Evolutionary conservation across 306 rosid species (phyloP).

Genomic region (Cyclanthera cordifolia): DNA sequence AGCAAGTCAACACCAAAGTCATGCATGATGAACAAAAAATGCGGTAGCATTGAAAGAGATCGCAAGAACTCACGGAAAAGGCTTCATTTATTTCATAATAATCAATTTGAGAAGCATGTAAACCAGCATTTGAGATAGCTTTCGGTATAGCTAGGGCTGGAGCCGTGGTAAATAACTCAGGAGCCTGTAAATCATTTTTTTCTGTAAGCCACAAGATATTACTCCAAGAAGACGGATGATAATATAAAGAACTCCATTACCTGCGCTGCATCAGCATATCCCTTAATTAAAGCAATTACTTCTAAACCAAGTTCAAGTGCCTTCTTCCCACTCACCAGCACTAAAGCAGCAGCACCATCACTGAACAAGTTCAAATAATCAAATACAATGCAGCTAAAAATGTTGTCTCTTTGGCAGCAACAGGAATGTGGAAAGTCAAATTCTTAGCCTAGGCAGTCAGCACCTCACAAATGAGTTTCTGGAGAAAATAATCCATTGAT

Average conservation of each 20-base stretch:
- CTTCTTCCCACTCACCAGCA: constrained; percentile 78
- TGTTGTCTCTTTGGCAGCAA: neutral
- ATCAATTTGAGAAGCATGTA: constrained; percentile 72
- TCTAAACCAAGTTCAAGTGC: constrained; percentile 68
- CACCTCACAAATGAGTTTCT: neutral
- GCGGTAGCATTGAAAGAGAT: neutral
- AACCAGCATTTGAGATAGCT: constrained; percentile 80
- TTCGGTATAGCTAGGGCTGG: constrained; percentile 79
- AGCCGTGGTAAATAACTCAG: constrained; percentile 76
- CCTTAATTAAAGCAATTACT: constrained; percentile 78
- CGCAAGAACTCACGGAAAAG: constrained; percentile 52
- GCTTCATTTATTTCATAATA: constrained; percentile 93
- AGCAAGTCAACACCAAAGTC: constrained; percentile 6
- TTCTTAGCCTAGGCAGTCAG: neutral
- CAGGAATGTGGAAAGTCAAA: neutral
- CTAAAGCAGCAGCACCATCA: constrained; percentile 93
- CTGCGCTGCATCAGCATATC: constrained; percentile 93
- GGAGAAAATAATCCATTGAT: neutral
- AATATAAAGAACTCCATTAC: constrained; percentile 20
- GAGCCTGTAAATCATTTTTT: constrained; percentile 49
- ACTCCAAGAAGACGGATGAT: constrained; percentile 19
- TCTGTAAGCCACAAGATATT: constrained; percentile 12
- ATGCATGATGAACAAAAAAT: constrained; percentile 8
- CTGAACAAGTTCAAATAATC: constrained; percentile 32
- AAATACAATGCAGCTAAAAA: neutral